These are phyloP conservation scores for Fraxinus excelsior DNA, from an alignment of 257 asterid genomes.

Conservation along the genomic window DNA sequence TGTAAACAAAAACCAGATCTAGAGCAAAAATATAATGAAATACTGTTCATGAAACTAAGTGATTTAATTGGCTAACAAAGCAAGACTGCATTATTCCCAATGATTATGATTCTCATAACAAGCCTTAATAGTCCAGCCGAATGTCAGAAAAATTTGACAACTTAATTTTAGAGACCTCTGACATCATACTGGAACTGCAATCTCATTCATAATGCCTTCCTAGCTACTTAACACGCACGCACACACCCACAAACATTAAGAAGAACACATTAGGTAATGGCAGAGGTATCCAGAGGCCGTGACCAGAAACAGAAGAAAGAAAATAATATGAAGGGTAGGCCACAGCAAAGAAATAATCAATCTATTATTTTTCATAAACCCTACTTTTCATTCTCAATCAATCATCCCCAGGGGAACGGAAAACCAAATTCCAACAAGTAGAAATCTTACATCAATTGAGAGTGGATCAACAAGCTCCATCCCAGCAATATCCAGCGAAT, in stretches of 20 bases:
- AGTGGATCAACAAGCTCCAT: conserved; percentile 96
- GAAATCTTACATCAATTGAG: conserved; percentile 74
- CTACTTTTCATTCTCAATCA: conserved; percentile 9
- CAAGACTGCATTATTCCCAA: background rate
- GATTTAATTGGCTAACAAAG: background rate
- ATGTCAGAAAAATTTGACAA: conserved; percentile 9
- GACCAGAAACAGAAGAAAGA: conserved; percentile 8
- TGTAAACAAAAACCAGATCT: conserved; percentile 10
- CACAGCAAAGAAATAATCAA: conserved; percentile 10
- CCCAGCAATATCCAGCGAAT: conserved; percentile 96
- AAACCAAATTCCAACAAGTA: conserved; percentile 19
- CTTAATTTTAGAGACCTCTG: background rate
- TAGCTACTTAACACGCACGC: conserved; percentile 7
- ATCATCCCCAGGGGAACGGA: conserved; percentile 11
- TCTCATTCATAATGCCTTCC: background rate
- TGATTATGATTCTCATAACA: background rate
- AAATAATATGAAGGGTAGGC: background rate
- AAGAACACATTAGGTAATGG: conserved; percentile 6
- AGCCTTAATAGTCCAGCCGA: background rate
- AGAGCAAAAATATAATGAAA: background rate
- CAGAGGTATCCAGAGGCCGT: conserved; percentile 1
- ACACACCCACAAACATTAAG: background rate
- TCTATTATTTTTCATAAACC: background rate
- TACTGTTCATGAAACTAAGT: background rate
- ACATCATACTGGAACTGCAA: background rate